Conservation (phyloP, 225 moss, liverwort and hornwort genomes). For the Pseudisothecium myosuroides region DNA sequence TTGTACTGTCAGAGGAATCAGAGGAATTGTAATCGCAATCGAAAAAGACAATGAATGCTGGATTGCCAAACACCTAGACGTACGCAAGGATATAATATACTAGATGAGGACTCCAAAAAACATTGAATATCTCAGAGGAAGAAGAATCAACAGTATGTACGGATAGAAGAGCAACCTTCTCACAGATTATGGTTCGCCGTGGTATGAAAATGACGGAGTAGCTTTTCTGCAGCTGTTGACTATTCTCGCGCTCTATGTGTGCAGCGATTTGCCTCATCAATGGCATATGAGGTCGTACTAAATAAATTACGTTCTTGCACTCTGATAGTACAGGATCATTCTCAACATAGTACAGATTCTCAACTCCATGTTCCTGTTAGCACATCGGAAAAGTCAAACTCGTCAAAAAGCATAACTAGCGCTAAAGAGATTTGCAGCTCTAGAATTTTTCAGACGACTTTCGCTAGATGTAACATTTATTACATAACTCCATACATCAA, state of each 20-base stretch:
- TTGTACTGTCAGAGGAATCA: not conserved
- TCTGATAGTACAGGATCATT: conserved; percentile 67
- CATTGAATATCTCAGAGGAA: not conserved
- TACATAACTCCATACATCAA: not conserved
- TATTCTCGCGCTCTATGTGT: conserved; percentile 70
- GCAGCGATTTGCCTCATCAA: conserved; percentile 84
- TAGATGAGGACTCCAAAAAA: not conserved
- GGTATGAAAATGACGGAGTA: conserved; percentile 79
- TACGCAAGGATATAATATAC: not conserved
- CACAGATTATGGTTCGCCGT: conserved; percentile 81
- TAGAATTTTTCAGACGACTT: not conserved
- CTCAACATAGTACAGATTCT: conserved; percentile 76
- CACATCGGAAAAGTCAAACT: not conserved
- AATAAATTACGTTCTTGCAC: conserved; percentile 82
- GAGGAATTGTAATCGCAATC: not conserved
- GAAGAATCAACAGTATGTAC: not conserved
- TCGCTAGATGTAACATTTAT: not conserved
- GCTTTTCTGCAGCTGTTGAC: conserved; percentile 56
- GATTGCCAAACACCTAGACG: not conserved
- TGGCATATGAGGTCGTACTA: conserved; percentile 67
- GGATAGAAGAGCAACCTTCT: conserved; percentile 46
- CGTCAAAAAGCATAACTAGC: not conserved
- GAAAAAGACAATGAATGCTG: not conserved
- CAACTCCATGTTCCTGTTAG: conserved; percentile 83
- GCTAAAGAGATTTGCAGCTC: not conserved